Evolutionary conservation across 2,329 filamentous ascomycete species (phyloP), one percentile per base, ranked within the genome.

Genomic region (Xylaria sp.): DNA sequence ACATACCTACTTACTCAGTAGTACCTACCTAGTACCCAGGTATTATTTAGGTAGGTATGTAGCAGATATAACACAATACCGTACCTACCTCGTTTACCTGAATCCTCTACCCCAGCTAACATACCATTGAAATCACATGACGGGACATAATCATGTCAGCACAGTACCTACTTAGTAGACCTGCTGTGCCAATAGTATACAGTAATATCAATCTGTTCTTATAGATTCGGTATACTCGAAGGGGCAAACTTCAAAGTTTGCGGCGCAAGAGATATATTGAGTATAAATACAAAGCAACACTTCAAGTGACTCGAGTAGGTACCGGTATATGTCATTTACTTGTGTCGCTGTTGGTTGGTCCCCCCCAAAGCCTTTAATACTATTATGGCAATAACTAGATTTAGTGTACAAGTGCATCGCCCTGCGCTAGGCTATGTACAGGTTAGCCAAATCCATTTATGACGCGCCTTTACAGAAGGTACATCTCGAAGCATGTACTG

Each of bases 121-220:
- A 44, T 63, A 35, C 37, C 60, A 48, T 55, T 37, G 23, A 6
- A 60, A 68, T 68, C 61, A 64, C 65, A 68, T 65, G 65, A 65
- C 23, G 5, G 21, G 13, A 29, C 25, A 42, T 35, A 25, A 42
- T 65, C 61, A 57, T 57, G 61, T 50, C 32, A 40, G 62, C 37
- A 51, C 44, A 37, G 8, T n/a, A 51, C 23, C 21, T 10, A n/a
- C n/a, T n/a, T n/a, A n/a, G n/a, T n/a, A 12, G 23, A 18, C 18
- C 25, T 48, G 60, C 27, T 51, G 53, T 58, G 25, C 32, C 32
- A 40, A 59, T 42, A 37, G 18, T 44, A 44, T 42, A 42, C 27
- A 42, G 40, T 13, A 12, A 29, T 25, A 35, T 40, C 23, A 57
- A 40, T 16, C 12, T 53, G n/a, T 57, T 57, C 37, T 10, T 37